Conservation (phyloP, 192 early-diverging fungal species). For the Phycomyces blakesleeanus region DNA sequence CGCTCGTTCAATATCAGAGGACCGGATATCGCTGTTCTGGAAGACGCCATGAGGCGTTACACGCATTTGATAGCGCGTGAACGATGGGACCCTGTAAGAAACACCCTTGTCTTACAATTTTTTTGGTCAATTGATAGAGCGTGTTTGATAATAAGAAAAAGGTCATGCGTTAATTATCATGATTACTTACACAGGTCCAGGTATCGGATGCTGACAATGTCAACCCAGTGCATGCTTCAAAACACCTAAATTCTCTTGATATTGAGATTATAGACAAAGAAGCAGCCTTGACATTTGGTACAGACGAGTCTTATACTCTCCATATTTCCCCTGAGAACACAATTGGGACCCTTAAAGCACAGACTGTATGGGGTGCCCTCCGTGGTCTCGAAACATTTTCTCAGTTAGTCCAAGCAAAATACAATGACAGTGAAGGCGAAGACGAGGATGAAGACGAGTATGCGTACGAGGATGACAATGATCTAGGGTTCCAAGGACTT, state of each 20-base stretch:
- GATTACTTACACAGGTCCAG: constrained; percentile 18
- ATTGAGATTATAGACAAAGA: constrained; percentile 45
- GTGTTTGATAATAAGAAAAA: background rate
- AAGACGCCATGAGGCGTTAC: constrained; percentile 33
- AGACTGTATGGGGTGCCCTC: constrained; percentile 63
- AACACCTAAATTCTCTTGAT: constrained; percentile 21
- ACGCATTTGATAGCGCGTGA: constrained; percentile 25
- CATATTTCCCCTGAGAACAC: constrained; percentile 44
- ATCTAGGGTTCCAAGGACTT: constrained; percentile 11
- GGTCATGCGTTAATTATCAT: background rate
- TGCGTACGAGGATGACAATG: constrained; percentile 26
- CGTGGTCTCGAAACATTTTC: constrained; percentile 71
- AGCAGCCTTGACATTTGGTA: constrained; percentile 48
- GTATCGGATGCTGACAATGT: constrained; percentile 4
- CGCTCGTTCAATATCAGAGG: constrained; percentile 26
- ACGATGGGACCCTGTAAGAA: constrained; percentile 31
- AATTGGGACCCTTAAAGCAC: constrained; percentile 53
- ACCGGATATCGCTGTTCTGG: constrained; percentile 13
- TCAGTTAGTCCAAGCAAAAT: constrained; percentile 51
- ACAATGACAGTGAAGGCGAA: background rate
- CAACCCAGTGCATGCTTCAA: background rate
- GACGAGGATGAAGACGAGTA: constrained; percentile 6
- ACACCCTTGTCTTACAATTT: background rate
- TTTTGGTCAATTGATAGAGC: background rate
- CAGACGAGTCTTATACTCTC: constrained; percentile 72